A percentile compares a stretch with the other conserved stretches of the same genome.
phyloP scores from a whole-genome alignment of 768 basidiomycete species.

The Nidula microcarpa region DNA sequence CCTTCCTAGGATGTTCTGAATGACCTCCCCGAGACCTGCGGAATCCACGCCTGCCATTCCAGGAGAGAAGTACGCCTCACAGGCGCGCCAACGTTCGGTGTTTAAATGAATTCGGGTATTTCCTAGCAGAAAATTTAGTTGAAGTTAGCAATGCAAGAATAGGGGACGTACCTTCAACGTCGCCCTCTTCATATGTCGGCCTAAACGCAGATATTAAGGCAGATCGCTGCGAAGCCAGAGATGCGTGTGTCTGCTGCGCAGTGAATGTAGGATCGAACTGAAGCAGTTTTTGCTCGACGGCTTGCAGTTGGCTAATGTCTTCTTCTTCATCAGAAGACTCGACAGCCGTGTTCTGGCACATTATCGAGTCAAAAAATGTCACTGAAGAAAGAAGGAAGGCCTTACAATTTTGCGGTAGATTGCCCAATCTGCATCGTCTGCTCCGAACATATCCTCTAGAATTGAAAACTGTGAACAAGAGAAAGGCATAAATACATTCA shows the following conservation, averaged over 20 bases:
- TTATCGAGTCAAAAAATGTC: background rate
- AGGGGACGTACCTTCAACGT: constrained; percentile 49
- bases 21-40: constrained; percentile 90
- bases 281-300: constrained; percentile 79
- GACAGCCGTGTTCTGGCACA: constrained; percentile 58
- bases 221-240: constrained; percentile 71
- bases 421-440: constrained; percentile 94
- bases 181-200: constrained; percentile 74
- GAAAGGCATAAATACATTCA: background rate
- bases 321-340: constrained; percentile 90
- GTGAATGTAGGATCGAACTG: constrained; percentile 85
- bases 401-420: constrained; percentile 95
- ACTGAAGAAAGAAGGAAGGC: constrained; percentile 1
- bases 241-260: constrained; percentile 74
- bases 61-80: constrained; percentile 91
- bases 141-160: background rate
- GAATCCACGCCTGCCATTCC: constrained; percentile 93
- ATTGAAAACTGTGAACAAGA: constrained; percentile 4
- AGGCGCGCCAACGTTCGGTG: constrained; percentile 86
- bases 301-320: constrained; percentile 67
- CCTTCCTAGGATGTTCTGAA: constrained; percentile 76
- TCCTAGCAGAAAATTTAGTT: constrained; percentile 29
- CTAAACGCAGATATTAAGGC: constrained; percentile 85
- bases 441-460: constrained; percentile 89
- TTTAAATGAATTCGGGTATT: constrained; percentile 82